These are phyloP conservation scores for Debaryomyces psychrophilus DNA, from an alignment of 1,139 yeast species.

Conservation along the genomic window DNA sequence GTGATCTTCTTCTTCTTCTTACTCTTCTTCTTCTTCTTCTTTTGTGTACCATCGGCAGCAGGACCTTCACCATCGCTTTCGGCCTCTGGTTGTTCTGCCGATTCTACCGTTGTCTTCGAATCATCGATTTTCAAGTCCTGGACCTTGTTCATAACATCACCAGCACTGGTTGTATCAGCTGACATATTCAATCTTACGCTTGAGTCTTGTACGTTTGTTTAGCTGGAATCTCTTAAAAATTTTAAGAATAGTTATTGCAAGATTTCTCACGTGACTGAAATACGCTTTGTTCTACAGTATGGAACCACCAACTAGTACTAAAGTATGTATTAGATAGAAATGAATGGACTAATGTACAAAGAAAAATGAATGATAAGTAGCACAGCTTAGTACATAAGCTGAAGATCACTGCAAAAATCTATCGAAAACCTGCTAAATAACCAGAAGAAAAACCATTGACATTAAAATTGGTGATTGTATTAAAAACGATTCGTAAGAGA, in stretches of 20 bases:
- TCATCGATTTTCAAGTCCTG: conserved; percentile 8
- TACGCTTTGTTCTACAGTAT: too few species aligned
- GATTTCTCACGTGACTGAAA: background rate
- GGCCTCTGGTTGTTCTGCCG: conserved; percentile 5
- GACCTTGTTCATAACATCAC: background rate
- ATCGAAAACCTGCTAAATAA: background rate
- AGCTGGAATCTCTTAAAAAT: background rate
- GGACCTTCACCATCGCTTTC: conserved; percentile 14
- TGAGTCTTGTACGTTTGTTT: background rate
- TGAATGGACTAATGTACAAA: background rate
- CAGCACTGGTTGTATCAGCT: background rate
- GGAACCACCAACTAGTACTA: background rate
- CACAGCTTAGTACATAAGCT: background rate
- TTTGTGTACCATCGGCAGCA: conserved; percentile 17
- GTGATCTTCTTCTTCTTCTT: conserved; percentile 50
- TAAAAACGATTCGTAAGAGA: background rate
- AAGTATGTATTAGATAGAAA: conserved; percentile 1
- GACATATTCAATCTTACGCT: background rate
- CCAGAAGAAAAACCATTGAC: too few species aligned
- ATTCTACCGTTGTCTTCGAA: background rate
- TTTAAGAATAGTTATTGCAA: conserved; percentile 2
- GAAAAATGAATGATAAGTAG: background rate
- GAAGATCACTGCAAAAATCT: background rate
- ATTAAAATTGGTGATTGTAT: background rate
- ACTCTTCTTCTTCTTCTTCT: conserved; percentile 52